phyloP scores from a whole-genome alignment of 352 stramenopile species.

The Pythium sp. region DNA sequence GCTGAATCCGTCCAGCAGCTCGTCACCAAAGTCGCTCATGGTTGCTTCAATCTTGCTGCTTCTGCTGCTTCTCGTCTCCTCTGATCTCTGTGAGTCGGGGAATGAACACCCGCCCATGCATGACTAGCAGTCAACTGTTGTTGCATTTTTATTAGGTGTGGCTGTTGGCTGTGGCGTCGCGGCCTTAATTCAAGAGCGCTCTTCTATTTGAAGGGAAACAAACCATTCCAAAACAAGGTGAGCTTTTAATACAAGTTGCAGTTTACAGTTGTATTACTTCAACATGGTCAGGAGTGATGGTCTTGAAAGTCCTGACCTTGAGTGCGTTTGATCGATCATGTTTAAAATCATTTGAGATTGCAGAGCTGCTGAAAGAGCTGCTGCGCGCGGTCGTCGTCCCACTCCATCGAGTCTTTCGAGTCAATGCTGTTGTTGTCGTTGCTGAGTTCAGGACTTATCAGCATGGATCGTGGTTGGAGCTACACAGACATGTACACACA shows the following conservation, averaged over 20 bases:
- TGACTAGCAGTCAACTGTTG: not conserved
- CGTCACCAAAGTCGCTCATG: constrained; percentile 20
- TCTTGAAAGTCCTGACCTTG: not conserved
- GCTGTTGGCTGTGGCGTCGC: constrained; percentile 5
- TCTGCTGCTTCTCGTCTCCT: not conserved
- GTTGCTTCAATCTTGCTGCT: constrained; percentile 1
- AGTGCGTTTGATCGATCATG: not conserved
- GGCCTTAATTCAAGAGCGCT: constrained; percentile 2
- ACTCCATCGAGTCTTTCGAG: constrained; percentile 18
- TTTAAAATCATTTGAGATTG: constrained; percentile 20
- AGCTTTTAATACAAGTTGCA: not conserved
- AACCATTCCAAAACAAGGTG: constrained; percentile 3
- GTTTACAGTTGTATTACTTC: constrained; percentile 5
- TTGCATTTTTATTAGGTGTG: not conserved
- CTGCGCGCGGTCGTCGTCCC: constrained; percentile 54
- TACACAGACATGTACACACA: not conserved
- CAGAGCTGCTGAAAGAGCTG: constrained; percentile 72
- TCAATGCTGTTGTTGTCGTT: not conserved
- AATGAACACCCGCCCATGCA: not conserved
- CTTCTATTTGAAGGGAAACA: not conserved
- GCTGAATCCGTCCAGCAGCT: constrained; percentile 63
- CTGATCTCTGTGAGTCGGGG: not conserved
- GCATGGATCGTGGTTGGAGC: not conserved
- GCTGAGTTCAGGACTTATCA: not conserved
- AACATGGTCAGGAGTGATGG: constrained; percentile 13